A percentile compares a stretch with the other conserved stretches of the same genome.
Conservation (phyloP, 2,329 filamentous ascomycete genomes). For the Aspergillus aculeatinus region DNA sequence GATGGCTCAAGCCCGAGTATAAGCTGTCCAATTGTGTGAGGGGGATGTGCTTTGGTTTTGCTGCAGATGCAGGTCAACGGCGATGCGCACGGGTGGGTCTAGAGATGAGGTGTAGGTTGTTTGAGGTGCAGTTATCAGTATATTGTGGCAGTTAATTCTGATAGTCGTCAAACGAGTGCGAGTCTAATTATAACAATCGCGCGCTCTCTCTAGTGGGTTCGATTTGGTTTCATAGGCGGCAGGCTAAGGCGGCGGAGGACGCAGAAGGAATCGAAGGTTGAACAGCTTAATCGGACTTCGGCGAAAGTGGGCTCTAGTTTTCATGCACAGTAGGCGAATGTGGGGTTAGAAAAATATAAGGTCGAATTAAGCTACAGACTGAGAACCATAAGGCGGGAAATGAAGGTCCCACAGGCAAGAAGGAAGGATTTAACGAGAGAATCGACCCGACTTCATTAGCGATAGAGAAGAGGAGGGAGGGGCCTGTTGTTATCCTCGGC, state of each 20-base stretch:
- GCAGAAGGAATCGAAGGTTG: neutral
- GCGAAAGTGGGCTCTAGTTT: neutral
- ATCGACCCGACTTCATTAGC: neutral
- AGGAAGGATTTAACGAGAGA: neutral
- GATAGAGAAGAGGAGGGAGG: neutral
- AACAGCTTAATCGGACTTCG: neutral
- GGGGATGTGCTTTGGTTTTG: neutral
- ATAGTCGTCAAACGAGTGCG: neutral
- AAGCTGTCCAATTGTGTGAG: neutral
- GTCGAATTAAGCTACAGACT: neutral
- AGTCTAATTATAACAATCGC: neutral
- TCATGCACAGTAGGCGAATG: neutral
- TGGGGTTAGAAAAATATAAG: neutral
- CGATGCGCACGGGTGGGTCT: neutral
- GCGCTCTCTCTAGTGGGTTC: neutral
- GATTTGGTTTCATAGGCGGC: too few species aligned
- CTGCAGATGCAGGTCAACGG: neutral
- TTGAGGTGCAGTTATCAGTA: neutral
- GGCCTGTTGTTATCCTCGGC: neutral
- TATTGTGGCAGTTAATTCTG: neutral
- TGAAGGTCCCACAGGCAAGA: neutral
- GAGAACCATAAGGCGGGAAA: neutral
- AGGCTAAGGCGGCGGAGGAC: neutral
- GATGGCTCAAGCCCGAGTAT: neutral
- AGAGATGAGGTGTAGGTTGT: neutral